A percentile compares a stretch with the other conserved stretches of the same genome.
Evolutionary conservation across 495 filamentous ascomycete genomes (phyloP).

Genomic region (Tricharina praecox): DNA sequence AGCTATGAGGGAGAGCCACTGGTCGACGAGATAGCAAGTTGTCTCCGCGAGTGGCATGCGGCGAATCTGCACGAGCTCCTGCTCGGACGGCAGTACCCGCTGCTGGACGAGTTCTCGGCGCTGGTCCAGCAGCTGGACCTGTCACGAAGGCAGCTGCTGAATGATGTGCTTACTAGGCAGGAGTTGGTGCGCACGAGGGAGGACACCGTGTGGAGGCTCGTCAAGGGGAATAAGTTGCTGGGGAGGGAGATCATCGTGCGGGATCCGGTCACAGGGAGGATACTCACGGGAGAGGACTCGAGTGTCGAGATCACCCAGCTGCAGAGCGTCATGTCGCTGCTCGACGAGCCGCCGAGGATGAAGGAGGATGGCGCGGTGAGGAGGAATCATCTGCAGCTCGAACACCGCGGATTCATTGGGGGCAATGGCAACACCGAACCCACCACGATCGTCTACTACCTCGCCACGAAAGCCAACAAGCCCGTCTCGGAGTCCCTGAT

Average conservation of each 20-base stretch:
- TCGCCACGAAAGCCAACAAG: slow-evolving; percentile 52
- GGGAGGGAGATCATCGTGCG: slow-evolving; percentile 84
- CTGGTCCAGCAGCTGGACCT: slow-evolving; percentile 67
- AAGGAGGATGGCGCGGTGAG: slow-evolving; percentile 52
- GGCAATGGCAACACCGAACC: slow-evolving; percentile 50
- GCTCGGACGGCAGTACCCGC: slow-evolving; percentile 58
- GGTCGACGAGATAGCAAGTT: slow-evolving; percentile 93
- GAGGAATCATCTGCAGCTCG: slow-evolving; percentile 62
- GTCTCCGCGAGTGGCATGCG: slow-evolving; percentile 92
- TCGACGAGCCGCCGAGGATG: slow-evolving; percentile 56
- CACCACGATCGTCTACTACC: slow-evolving; percentile 60
- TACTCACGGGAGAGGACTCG: slow-evolving; percentile 82
- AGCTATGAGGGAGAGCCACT: slow-evolving; percentile 76
- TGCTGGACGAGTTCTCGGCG: slow-evolving; percentile 62
- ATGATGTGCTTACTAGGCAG: slow-evolving; percentile 73
- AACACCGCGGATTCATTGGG: slow-evolving; percentile 63
- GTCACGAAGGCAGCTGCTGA: slow-evolving; percentile 70
- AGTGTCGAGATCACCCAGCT: slow-evolving; percentile 78
- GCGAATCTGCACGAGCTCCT: slow-evolving; percentile 91
- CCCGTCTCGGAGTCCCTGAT: slow-evolving; percentile 69
- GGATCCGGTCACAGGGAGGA: slow-evolving; percentile 63
- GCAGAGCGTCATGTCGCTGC: slow-evolving; percentile 88
- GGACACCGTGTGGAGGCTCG: slow-evolving; percentile 85
- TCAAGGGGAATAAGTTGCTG: slow-evolving; percentile 81
- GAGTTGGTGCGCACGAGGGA: slow-evolving; percentile 64